Evolutionary conservation across 2,329 filamentous ascomycete species (phyloP).

Genomic region (Talaromyces pinophilus): DNA sequence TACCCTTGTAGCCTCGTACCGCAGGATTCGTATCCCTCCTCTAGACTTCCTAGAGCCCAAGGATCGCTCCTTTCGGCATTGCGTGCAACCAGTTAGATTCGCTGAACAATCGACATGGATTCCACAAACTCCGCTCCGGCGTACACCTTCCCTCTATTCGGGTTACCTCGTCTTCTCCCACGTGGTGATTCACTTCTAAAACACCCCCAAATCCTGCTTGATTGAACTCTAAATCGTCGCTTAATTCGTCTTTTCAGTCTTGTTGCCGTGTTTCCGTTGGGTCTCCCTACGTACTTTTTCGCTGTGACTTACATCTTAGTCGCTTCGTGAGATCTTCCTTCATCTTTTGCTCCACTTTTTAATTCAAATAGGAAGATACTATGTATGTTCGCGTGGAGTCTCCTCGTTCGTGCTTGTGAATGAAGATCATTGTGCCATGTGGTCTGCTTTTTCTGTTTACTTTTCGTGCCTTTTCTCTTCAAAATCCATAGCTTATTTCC

Average conservation of each 20-base stretch:
- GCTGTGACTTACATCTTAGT: not conserved
- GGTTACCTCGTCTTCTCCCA: not conserved
- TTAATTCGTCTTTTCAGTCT: not conserved
- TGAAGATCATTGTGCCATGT: not conserved
- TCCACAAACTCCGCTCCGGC: not conserved
- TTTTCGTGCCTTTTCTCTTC: not conserved
- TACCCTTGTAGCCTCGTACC: not conserved
- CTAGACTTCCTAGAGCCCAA: not conserved
- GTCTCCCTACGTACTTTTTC: no score
- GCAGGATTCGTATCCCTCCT: not conserved
- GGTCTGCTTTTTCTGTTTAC: not conserved
- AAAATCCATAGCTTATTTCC: not conserved
- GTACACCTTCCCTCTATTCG: not conserved
- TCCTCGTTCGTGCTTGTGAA: not conserved
- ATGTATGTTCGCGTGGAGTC: not conserved
- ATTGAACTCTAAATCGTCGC: not conserved
- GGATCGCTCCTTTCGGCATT: slow-evolving; percentile 1
- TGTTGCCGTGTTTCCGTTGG: not conserved
- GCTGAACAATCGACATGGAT: slow-evolving; percentile 1
- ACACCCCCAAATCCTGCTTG: slow-evolving; percentile 5
- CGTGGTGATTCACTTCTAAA: slow-evolving; percentile 10
- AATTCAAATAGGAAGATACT: not conserved
- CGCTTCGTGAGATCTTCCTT: not conserved
- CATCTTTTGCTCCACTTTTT: not conserved
- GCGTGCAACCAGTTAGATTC: not conserved